Conservation (phyloP, 441 rosid genomes). For the Omphalea diandra region DNA sequence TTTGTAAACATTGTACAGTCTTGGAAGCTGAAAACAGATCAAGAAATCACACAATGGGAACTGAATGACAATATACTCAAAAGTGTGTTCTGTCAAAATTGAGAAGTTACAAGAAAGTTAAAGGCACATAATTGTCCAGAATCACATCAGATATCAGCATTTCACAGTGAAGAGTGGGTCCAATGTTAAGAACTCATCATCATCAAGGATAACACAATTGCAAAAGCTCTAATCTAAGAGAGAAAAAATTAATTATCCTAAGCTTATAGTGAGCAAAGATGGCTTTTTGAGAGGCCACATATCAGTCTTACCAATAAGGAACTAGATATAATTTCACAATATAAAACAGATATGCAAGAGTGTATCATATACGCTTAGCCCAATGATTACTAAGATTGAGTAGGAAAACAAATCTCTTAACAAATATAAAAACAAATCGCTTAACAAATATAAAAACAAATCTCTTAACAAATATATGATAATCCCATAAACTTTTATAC, state of each 20-base stretch:
- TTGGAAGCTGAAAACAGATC: slow-evolving; percentile 70
- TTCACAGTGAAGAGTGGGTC: background rate
- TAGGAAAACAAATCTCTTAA: too few species aligned
- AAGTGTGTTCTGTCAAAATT: background rate
- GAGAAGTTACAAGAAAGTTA: background rate
- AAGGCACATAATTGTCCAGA: background rate
- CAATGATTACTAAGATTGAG: too few species aligned
- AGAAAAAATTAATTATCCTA: background rate
- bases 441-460: too few species aligned
- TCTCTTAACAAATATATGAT: background rate
- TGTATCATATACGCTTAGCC: too few species aligned
- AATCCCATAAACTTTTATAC: background rate
- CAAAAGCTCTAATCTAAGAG: background rate
- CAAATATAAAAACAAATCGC: too few species aligned
- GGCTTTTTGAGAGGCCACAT: background rate
- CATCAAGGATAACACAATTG: background rate
- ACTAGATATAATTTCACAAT: background rate
- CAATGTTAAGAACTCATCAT: background rate
- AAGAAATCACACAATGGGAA: slow-evolving; percentile 5
- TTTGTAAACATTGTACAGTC: slow-evolving; percentile 94
- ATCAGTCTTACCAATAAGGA: background rate
- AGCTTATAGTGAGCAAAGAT: background rate
- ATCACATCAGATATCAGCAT: background rate
- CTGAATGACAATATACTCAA: background rate
- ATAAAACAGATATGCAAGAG: background rate